phyloP scores from a whole-genome alignment of 148 eudicot genomes.

The Nyssa sinensis region DNA sequence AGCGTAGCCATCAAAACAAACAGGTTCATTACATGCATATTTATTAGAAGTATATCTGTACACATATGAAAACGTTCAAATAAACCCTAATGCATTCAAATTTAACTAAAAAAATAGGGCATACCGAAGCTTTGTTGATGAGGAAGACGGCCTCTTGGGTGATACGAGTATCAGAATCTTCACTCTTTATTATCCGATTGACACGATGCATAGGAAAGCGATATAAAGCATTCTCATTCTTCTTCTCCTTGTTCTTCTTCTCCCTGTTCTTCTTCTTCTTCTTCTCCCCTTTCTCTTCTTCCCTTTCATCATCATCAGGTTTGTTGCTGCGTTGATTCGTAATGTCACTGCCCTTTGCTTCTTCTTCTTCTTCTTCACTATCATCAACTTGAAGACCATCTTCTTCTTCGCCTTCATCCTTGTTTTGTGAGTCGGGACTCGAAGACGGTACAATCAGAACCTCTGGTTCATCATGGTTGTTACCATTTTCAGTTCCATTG shows the following conservation, averaged over 20 bases:
- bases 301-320: conserved; percentile 17
- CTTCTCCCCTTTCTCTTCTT: conserved; percentile 6
- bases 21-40: neutral
- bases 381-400: no score
- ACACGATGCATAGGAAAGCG: conserved; percentile 52
- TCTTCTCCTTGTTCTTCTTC: conserved; percentile 11
- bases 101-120: neutral
- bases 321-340: neutral
- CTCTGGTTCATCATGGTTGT: neutral
- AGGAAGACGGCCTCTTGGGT: conserved; percentile 59
- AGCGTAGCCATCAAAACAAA: neutral
- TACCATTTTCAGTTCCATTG: neutral
- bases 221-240: conserved; percentile 19
- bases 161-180: conserved; percentile 41
- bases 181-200: conserved; percentile 49
- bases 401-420: conserved; percentile 12
- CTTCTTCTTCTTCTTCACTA: conserved; percentile 14
- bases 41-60: neutral
- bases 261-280: conserved; percentile 14
- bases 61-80: no score
- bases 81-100: neutral
- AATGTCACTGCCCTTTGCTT: neutral
- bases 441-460: conserved; percentile 4
- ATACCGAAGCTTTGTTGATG: conserved; percentile 74
- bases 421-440: neutral